Conservation (phyloP, 1,284 basidiomycete genomes). For the Dichomitus squalens region DNA sequence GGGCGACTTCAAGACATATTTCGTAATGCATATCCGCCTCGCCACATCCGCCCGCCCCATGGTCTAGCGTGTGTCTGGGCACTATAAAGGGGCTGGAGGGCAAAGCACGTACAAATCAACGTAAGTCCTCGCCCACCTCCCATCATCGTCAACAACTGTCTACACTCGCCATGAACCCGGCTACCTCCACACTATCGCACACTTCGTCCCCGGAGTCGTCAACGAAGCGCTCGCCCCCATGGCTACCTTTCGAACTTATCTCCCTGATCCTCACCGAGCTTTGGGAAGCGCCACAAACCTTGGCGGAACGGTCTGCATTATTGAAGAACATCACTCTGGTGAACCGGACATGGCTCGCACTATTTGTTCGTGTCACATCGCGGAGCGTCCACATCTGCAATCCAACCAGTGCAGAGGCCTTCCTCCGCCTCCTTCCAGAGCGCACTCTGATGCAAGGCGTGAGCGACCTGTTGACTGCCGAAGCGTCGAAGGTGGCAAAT, state of each 20-base stretch:
- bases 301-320: slow-evolving; percentile 34
- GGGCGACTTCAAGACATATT: too few relatives aligned
- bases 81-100: not conserved
- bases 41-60: not conserved
- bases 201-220: not conserved
- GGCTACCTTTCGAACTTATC: slow-evolving; percentile 40
- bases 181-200: not conserved
- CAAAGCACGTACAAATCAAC: not conserved
- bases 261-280: slow-evolving; percentile 36
- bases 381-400: slow-evolving; percentile 37
- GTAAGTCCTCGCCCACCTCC: not conserved
- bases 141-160: not conserved
- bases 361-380: slow-evolving; percentile 34
- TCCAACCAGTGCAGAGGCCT: slow-evolving; percentile 29
- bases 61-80: not conserved
- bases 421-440: slow-evolving; percentile 29
- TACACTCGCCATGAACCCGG: not conserved
- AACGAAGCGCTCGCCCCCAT: not conserved
- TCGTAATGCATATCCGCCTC: not conserved
- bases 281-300: slow-evolving; percentile 36
- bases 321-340: slow-evolving; percentile 36
- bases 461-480: slow-evolving; percentile 17
- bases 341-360: slow-evolving; percentile 32
- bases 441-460: slow-evolving; percentile 13
- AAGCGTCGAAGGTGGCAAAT: slow-evolving; percentile 24